Base-by-base conservation (phyloP, 2,329 filamentous ascomycete species). In the Uncinocarpus reesii region DNA sequence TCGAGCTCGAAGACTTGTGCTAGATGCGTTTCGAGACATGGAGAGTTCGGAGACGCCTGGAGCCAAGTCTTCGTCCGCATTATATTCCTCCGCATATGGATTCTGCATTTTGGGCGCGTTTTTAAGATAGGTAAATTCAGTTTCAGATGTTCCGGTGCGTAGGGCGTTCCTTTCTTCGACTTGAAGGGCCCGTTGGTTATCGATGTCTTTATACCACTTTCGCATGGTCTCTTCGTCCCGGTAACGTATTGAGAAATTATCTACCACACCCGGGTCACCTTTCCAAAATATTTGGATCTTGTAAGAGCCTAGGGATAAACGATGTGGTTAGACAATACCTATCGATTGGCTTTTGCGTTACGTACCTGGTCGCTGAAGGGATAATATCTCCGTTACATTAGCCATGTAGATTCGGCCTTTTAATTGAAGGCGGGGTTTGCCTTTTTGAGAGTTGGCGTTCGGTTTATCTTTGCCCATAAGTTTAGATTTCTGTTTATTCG, bases 321-420 rank as follows among this genome's bases (percentile, higher is more conserved):
- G n/a, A n/a, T 31, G 23, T 10, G 20, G 43, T 46, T 37, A 46
- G 32, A 6, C 4, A 24, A 4, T 5, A 11, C 23, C 7, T 18
- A n/a, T 13, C 15, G n/a, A 37, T 13, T 35, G 10, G 37, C 23
- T 3, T 20, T 35, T 15, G 7, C 10, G 13, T n/a, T 50, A 62
- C 77, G 62, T 78, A 93, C 89, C 88, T 67, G 87, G 86, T 65
- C 89, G 95, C 42, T 83, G 81, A 51, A 92, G 74, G 15, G 84
- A 89, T 35, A 95, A 74, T n/a, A 95, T 83, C 64, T 95, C 87
- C 32, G 89, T 96, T 47, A 98, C 90, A 61, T 98, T 98, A 57
- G 89, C 88, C 89, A 98, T 96, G 70, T 95, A 96, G 59, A 98
- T 98, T 44, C 92, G 81, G 32, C 92, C 92, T 68, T 98, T 98